Evolutionary conservation across 495 filamentous ascomycete species (phyloP).

Genomic region (Aspergillus affinis): DNA sequence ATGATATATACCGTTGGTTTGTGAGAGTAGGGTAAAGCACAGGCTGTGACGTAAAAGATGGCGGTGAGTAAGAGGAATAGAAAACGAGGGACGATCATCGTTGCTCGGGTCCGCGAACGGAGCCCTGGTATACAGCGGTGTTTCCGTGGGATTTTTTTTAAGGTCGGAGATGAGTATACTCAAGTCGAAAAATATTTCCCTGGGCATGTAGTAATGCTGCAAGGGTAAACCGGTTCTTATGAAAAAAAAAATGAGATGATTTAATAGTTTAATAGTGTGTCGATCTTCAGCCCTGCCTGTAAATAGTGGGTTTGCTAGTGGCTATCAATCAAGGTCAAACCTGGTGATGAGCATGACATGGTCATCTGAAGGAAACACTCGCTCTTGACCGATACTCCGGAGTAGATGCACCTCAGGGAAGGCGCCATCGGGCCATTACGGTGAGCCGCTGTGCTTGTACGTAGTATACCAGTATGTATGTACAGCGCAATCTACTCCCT

Average conservation of each 20-base stretch:
- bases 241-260: background rate
- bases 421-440: too few species aligned
- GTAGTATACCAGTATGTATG: too few species aligned
- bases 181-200: background rate
- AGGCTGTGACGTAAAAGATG: background rate
- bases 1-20: conserved; percentile 48
- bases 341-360: background rate
- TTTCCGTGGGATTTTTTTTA: too few species aligned
- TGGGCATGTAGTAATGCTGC: background rate
- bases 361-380: background rate
- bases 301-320: background rate
- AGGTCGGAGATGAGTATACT: background rate
- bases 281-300: background rate
- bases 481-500: background rate
- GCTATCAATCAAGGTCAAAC: background rate
- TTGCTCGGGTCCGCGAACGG: background rate
- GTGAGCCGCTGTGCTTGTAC: too few species aligned
- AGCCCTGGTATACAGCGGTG: background rate
- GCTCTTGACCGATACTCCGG: background rate
- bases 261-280: background rate
- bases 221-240: background rate
- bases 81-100: background rate
- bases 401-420: background rate
- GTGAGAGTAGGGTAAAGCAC: conserved; percentile 1
- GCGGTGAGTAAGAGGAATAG: conserved; percentile 4